These are phyloP conservation scores for Erysimum cheiranthoides DNA, from an alignment of 345 rosid genomes.

Conservation along the genomic window DNA sequence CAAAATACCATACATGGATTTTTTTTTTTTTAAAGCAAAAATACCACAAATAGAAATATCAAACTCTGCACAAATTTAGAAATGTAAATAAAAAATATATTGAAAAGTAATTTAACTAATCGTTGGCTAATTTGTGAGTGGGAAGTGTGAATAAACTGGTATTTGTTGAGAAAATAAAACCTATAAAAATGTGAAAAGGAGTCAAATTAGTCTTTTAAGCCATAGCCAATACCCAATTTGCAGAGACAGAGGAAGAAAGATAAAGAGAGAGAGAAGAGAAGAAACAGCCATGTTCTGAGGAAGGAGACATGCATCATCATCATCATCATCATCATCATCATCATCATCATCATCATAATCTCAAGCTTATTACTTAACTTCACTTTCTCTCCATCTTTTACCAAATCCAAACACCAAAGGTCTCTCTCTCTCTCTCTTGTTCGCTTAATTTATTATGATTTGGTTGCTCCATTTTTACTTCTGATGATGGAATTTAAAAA, in stretches of 20 bases:
- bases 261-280: constrained; percentile 30
- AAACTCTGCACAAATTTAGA: background rate
- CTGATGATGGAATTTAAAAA: background rate
- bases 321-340: constrained; percentile 36
- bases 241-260: constrained; percentile 40
- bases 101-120: background rate
- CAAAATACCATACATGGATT: background rate
- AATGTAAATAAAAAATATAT: constrained; percentile 5
- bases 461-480: constrained; percentile 34
- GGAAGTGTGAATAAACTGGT: background rate
- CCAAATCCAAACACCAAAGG: constrained; percentile 43
- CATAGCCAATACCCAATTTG: constrained; percentile 46
- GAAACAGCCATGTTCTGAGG: constrained; percentile 49
- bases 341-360: constrained; percentile 25
- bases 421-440: constrained; percentile 26
- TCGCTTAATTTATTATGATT: constrained; percentile 22
- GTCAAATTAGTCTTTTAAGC: constrained; percentile 46
- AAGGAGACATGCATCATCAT: constrained; percentile 49
- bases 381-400: constrained; percentile 38
- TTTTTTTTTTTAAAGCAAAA: too few relatives aligned
- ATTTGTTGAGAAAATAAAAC: background rate
- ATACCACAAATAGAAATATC: background rate
- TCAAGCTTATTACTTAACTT: constrained; percentile 43
- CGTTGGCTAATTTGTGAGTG: background rate
- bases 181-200: constrained; percentile 17